Evolutionary conservation across 169 alveolate genomes (phyloP), one percentile per base, ranked within the genome.

Genomic region (Plasmodium gallinaceum): DNA sequence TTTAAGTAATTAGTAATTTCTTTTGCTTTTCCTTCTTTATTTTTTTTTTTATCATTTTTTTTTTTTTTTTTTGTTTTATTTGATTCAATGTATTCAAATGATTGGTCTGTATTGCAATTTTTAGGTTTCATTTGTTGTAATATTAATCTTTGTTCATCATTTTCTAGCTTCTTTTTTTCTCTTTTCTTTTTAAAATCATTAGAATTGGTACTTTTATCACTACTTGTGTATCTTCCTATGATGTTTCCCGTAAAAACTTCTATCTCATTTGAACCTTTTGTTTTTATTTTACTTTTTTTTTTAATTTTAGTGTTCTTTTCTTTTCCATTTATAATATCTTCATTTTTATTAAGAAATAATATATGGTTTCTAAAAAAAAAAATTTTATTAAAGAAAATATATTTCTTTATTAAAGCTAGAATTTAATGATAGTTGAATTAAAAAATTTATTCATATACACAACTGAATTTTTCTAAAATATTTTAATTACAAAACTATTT

Each of bases 221-320:
- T 76, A 24, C 89, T 76, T 24, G 89, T 76, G 32, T 76, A 76
- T n/a, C 89, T 64, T 14, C 89, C 89, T 42, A 76, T 76, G 14
- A 76, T 76, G 26, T 64, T 24, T 6, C 39, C 89, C 46, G 42
- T 43, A 68, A 76, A 58, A 39, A 66, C 39, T n/a, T 39, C 51
- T 57, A 76, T 46, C 18, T 76, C 89, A 24, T 76, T 58, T 3
- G 89, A 76, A 45, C 51, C 6, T 48, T 20, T 20, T 20, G 18
- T 60, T 26, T 45, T 76, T 66, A 64, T 76, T 64, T 57, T 62
- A 58, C 45, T 64, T 7, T 32, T 76, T 8, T 45, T 76, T 51
- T 76, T 76, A 22, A 66, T 46, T 14, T 64, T 26, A 5, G 20
- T 18, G 42, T 70, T 76, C n/a, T 64, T 20, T 16, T 76, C 61